Evolutionary conservation across 179 eudicot genomes (phyloP), one percentile per base, ranked within the genome.

Genomic region (Spergularia azorica): DNA sequence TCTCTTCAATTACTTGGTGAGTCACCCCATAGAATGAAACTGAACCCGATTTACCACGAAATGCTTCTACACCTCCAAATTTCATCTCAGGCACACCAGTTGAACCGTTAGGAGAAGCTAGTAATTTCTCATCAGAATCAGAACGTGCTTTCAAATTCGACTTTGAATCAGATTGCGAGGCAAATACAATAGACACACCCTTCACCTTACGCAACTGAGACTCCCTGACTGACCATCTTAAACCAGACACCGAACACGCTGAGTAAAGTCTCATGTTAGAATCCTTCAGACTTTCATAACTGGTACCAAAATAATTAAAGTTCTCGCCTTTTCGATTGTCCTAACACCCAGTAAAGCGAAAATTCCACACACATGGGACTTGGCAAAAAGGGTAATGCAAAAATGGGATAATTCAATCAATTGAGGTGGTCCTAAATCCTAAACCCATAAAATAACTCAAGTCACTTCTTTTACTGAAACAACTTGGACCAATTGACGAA

Each of bases 31-130:
- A 64, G 73, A 90, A 93, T 3, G 97, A 91, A 75, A 93, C 82
- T 39, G 95, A 91, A 43, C 98, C 98, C 2, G 97, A 79, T 81
- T 90, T 93, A n/a, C 98, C 97, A 2, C 81, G 85, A 76, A 91
- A 91, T 3, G 93, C 88, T 63, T 93, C 95, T 4, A 77, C 50
- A 65, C 82, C 90, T 56, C 77, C 79, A 70, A 39, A 66, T 1
- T 63, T 75, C 78, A 52, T 76, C 67, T 70, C 50, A 56, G 74
- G 21, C 50, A 70, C 74, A 36, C 74, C 56, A 32, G 50, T 6
- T 5, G 46, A 55, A 15, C 50, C 26, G n/a, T 58, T 61, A 1
- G 63, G 67, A 74, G 69, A 74, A 64, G 43, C 51, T 50, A 17
- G 51, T 10, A 26, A 52, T 51, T 74, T 74, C 14, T 3, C 48